Evolutionary conservation across 306 rosid species (phyloP), one percentile per base, ranked within the genome.

Genomic region (Trifolium subterraneum): DNA sequence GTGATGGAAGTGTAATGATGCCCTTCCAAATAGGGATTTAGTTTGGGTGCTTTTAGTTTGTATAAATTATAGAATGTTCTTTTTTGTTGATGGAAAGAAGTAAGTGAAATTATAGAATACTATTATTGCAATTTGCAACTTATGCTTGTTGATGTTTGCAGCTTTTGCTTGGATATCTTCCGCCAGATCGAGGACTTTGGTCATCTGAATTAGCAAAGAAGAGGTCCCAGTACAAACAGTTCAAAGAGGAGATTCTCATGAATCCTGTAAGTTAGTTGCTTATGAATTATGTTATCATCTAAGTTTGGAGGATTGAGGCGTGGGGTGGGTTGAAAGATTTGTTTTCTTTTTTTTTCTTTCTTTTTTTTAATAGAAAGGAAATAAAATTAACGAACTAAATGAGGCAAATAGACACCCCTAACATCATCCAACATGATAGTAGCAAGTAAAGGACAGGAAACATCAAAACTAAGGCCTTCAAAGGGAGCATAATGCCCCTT

Each of bases 91-190:
- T 69, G 23, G 71, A 45, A 20, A 54, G 14, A 45, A 19, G 66
- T 68, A 15, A 71, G 50, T 63, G 47, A 79, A 65, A 60, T 74
- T 23, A 48, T 48, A 9, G 16, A 51, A 9, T 14, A 23, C 38
- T 14, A 60, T 10, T 29, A 19, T 61, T 72, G 51, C 15, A 39
- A 68, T 62, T 61, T 72, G 51, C 15, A 39, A 68, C 66, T 75
- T 45, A 78, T 79, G 79, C 33, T 76, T 22, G 67, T 81, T 70
- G 82, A 31, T 18, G 56, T 59, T 33, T 80, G 74, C 87, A 95
- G 99, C 92, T 95, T 73, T 90, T 95, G 77, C 90, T 95, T 39
- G 92, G 93, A 51, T 95, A 92, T 89, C 87, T 95, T 78, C 98
- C 91, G 0, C 88, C 81, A 13, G 97, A 95, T 84, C 92, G 91